phyloP scores from a whole-genome alignment of 352 stramenopile species.

The Thalassiosira livingstoniorum region DNA sequence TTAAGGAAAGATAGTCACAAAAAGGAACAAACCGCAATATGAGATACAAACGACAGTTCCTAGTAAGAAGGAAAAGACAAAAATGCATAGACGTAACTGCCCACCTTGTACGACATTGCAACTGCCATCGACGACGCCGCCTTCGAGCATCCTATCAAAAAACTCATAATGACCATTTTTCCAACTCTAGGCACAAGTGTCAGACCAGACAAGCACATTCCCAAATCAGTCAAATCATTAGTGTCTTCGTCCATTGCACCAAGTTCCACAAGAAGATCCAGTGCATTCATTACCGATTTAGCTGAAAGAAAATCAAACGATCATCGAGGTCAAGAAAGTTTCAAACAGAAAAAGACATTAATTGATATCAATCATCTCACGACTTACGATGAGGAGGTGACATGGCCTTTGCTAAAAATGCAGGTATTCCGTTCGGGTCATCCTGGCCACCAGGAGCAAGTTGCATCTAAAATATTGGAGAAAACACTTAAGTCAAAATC shows the following conservation, averaged over 20 bases:
- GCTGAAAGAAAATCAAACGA: neutral
- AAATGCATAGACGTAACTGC: neutral
- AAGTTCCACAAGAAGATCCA: slow-evolving; percentile 76
- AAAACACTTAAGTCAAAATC: neutral
- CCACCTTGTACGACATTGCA: no score
- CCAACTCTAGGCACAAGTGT: slow-evolving; percentile 69
- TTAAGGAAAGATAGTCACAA: slow-evolving; percentile 43
- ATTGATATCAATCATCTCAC: neutral
- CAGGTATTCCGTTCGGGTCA: slow-evolving; percentile 71
- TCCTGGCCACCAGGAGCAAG: slow-evolving; percentile 68
- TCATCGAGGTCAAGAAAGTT: neutral
- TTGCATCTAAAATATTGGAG: slow-evolving; percentile 43
- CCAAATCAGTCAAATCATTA: slow-evolving; percentile 78
- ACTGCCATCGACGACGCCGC: slow-evolving; percentile 68
- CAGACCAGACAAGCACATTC: slow-evolving; percentile 66
- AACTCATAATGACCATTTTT: slow-evolving; percentile 80
- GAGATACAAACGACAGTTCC: neutral
- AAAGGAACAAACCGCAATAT: neutral
- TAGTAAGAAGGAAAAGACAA: neutral
- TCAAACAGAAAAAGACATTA: neutral
- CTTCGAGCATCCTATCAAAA: slow-evolving; percentile 68
- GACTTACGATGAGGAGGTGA: slow-evolving; percentile 65
- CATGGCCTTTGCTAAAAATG: slow-evolving; percentile 77
- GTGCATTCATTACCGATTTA: slow-evolving; percentile 54
- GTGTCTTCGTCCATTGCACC: slow-evolving; percentile 77